A percentile compares a stretch with the other conserved stretches of the same genome.
These are phyloP conservation scores for Periconia sp. DNA, from an alignment of 2,329 filamentous ascomycete species.

Conservation along the genomic window DNA sequence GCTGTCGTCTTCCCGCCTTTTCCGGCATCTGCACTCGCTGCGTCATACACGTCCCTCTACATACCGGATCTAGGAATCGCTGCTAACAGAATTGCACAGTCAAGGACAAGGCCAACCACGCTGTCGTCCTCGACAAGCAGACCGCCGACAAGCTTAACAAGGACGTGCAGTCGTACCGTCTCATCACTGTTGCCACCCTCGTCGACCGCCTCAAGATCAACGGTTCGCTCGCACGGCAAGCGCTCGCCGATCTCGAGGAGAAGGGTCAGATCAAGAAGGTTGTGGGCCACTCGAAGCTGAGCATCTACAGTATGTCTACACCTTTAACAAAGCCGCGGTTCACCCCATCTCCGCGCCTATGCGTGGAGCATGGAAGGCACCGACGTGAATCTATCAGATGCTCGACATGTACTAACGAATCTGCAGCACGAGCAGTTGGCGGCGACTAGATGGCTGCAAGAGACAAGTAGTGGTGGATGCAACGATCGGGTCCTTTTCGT, in stretches of 20 bases:
- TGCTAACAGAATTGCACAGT: conserved; percentile 64
- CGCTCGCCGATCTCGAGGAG: conserved; percentile 92
- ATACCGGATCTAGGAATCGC: conserved; percentile 17
- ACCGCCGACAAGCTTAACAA: conserved; percentile 99
- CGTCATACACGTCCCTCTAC: conserved; percentile 7
- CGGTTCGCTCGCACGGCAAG: conserved; percentile 90
- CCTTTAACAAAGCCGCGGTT: background rate
- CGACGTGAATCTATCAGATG: background rate
- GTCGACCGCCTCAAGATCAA: conserved; percentile 99
- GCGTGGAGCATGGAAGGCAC: background rate
- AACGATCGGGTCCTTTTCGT: conserved; percentile 33
- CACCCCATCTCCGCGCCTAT: background rate
- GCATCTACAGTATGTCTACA: conserved; percentile 85
- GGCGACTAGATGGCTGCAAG: conserved; percentile 41
- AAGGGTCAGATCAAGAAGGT: conserved; percentile 99
- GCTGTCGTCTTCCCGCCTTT: background rate
- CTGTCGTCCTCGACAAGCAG: conserved; percentile 97
- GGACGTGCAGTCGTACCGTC: conserved; percentile 99
- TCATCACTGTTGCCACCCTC: conserved; percentile 97
- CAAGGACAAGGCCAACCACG: conserved; percentile 99
- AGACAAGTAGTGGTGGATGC: conserved; percentile 24
- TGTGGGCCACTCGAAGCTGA: conserved; percentile 94
- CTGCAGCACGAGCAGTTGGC: conserved; percentile 45
- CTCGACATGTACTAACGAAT: conserved; percentile 19
- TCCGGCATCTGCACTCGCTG: conserved; percentile 1